phyloP scores from a whole-genome alignment of 1,284 basidiomycete genomes.

The Amylostereum areolatum region DNA sequence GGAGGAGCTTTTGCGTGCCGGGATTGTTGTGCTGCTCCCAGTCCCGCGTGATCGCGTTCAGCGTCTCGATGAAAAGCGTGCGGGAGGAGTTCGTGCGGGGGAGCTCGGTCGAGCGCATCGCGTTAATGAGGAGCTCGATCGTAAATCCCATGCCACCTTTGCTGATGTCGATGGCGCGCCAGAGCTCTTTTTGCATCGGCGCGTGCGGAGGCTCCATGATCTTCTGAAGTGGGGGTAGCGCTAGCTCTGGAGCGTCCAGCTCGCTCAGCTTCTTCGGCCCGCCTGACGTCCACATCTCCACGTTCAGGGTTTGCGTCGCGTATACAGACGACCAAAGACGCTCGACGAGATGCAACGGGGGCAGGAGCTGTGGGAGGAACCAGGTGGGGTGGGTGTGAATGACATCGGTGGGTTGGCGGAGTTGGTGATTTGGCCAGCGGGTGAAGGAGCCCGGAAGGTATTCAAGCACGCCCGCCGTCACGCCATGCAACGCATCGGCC shows the following conservation, averaged over 20 bases:
- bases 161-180: constrained; percentile 7
- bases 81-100: too few species aligned
- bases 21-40: too few species aligned
- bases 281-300: too few species aligned
- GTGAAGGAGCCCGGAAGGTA: constrained; percentile 6
- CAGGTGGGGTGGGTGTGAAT: neutral
- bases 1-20: too few species aligned
- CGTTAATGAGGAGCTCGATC: constrained; percentile 7
- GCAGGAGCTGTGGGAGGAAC: constrained; percentile 6
- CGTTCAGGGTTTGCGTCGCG: too few species aligned
- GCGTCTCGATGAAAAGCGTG: too few species aligned
- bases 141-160: constrained; percentile 6
- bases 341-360: constrained; percentile 3
- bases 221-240: neutral
- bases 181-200: constrained; percentile 5
- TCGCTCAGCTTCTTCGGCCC: too few species aligned
- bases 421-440: neutral
- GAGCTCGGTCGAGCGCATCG: constrained; percentile 1
- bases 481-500: constrained; percentile 1
- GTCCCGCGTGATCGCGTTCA: too few species aligned
- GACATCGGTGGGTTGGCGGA: neutral
- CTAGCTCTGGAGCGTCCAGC: too few species aligned
- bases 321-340: neutral
- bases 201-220: constrained; percentile 1
- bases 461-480: constrained; percentile 5